Evolutionary conservation across 1,284 basidiomycete species (phyloP), one percentile per base, ranked within the genome.

Genomic region (Caloboletus firmus): DNA sequence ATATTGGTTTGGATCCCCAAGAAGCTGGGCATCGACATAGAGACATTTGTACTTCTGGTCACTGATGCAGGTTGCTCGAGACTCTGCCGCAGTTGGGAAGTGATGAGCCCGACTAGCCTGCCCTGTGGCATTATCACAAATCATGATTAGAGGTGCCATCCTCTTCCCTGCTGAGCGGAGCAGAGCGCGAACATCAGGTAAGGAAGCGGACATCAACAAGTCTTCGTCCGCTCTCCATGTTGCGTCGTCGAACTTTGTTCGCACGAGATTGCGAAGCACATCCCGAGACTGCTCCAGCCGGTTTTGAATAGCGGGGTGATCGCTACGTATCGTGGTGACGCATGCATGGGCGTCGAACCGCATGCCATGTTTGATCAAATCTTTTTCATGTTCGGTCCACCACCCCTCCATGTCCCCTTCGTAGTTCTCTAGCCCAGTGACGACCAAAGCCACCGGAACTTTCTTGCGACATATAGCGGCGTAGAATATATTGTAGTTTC

Each of bases 371-470:
- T 47, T 62, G 22, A 52, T 49, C 32, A 68, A 44, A 42, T 69
- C 69, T 35, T 57, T 54, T 51, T 65, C 61, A 20, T 74, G 65
- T 43, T 59, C 57, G 15, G 26, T 35, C 72, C 70, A 74, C 71
- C 69, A 71, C 3, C 30, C 22, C 12, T 72, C 68, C 71, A 72
- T 72, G 3, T 67, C 52, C 40, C 45, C 59, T 37, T 67, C 59
- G 9, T 70, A 68, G 41, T 72, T 61, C 56, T 71, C 72, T n/a
- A 74, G 57, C n/a, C 61, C 62, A 12, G 70, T 73, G 15, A 71
- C 60, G 11, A 73, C 58, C 48, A 70, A 51, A n/a, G 66, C 67
- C 10, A 74, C 60, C 1, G 68, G 69, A 17, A 72, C 65, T 49
- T 59, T 65, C 60, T 59, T 59, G 62, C 62, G 51, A 43, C 64